Base-by-base conservation (phyloP, 2,329 filamentous ascomycete species). In the Blastomyces emzantsi region DNA sequence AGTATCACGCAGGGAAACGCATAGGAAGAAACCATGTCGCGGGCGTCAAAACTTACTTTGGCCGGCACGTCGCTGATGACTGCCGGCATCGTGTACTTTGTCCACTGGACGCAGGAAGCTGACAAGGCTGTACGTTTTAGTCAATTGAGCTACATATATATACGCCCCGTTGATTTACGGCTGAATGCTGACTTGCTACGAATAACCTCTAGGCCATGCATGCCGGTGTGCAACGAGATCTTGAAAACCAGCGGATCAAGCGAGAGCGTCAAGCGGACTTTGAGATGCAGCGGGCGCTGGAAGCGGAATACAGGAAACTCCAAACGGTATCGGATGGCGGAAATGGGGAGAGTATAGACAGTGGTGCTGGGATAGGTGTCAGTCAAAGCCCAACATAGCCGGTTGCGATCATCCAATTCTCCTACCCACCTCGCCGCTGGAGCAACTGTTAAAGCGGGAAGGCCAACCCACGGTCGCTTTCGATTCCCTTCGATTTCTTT, bases 231-330 rank as follows among this genome's bases (percentile, higher is more conserved):
- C 81, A 97, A 67, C 90, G 93, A 67, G 94, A 99, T 73, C 89
- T 97, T 82, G 93, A 97, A 73, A 91, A 95, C 73, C 92, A 96
- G 74, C 87, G 90, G 56, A 75, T 97, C 68, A 97, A 97, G 79
- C 84, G 85, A 68, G 94, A 99, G 76, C 87, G 94, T 64, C 90
- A 95, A 75, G 85, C 92, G 61, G 94, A 99, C 74, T 99, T 99
- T 72, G 92, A 97, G 68, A 86, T 96, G 84, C 94, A 99, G 74
- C 85, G 83, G 67, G 84, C 83, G 7, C 80, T 99, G 58, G 92
- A 97, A 78, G 85, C 88, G 71, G 90, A 99, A 75, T 97, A 97
- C 76, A 87, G 88, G 74, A 93, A 93, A 75, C 82, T 92, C 41
- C 94, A 99, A 78, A 89, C 80, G 4, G 92, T 97, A 39, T 83